Evolutionary conservation across 2,329 filamentous ascomycete species (phyloP).

Genomic region (Scopulariopsis brevicaulis): DNA sequence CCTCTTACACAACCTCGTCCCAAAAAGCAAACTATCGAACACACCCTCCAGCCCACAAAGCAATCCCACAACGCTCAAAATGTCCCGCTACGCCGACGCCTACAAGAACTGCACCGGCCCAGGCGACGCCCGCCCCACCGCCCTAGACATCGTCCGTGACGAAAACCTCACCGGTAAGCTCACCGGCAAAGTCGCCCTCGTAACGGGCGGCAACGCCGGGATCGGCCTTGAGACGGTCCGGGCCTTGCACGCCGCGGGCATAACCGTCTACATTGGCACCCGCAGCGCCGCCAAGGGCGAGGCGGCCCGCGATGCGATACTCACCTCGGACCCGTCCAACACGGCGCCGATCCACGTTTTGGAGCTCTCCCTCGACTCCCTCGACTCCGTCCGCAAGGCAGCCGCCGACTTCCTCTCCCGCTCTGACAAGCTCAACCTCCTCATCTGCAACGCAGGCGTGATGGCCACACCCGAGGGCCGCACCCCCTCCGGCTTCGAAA

Average conservation of each 20-base stretch:
- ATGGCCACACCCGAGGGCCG: slow-evolving; percentile 8
- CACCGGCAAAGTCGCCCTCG: slow-evolving; percentile 21
- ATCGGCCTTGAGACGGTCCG: slow-evolving; percentile 30
- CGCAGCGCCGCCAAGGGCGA: slow-evolving; percentile 19
- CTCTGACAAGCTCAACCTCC: slow-evolving; percentile 10
- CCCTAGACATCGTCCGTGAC: slow-evolving; percentile 24
- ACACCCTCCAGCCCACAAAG: neutral
- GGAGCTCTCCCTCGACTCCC: slow-evolving; percentile 14
- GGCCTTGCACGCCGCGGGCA: slow-evolving; percentile 29
- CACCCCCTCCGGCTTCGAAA: slow-evolving; percentile 14
- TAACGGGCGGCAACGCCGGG: slow-evolving; percentile 30
- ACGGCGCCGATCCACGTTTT: slow-evolving; percentile 7
- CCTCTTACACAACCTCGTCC: neutral
- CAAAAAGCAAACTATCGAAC: neutral
- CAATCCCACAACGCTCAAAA: neutral
- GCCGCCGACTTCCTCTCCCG: slow-evolving; percentile 10
- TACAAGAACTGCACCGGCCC: slow-evolving; percentile 24
- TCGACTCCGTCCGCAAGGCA: slow-evolving; percentile 13
- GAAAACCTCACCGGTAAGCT: slow-evolving; percentile 17
- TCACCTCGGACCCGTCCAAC: slow-evolving; percentile 2
- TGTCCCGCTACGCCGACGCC: slow-evolving; percentile 9
- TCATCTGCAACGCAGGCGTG: slow-evolving; percentile 12
- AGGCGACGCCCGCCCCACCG: slow-evolving; percentile 27
- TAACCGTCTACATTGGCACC: slow-evolving; percentile 28
- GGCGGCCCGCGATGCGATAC: slow-evolving; percentile 8